Base-by-base conservation (phyloP, 2,329 filamentous ascomycete genomes). In the Xylaria sp. region DNA sequence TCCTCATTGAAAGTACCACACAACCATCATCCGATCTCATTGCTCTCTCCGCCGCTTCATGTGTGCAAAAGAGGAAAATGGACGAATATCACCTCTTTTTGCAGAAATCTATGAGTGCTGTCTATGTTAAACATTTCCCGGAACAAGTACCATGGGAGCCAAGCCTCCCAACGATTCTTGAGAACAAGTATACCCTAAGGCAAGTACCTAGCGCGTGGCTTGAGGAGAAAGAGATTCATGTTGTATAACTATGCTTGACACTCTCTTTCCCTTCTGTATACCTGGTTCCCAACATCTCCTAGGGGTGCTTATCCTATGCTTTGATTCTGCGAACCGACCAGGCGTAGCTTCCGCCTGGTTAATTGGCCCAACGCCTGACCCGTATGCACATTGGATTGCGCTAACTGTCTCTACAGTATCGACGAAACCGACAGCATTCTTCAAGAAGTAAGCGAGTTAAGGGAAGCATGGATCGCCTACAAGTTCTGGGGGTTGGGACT, bases 381-480 rank as follows among this genome's bases (percentile, higher is more conserved):
- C 35, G n/a, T 18, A 35, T 44, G 10, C 12, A 32, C 8, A 16
- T 25, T n/a, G 9, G 58, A 47, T 10, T 42, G 23, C 25, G n/a
- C 61, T 69, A 63, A 71, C 48, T 13, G n/a, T 10, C 4, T 32
- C 13, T 21, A 51, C 21, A 71, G 67, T 12, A 18, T 18, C 16
- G 50, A 57, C 60, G 48, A 63, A 9, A n/a, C 29, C 29, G 51
- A 65, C 51, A 63, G 53, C 37, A 63, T 63, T 48, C 29, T 66
- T 5, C 21, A 63, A 35, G 25, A 54, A 37, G 37, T n/a, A n/a
- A 68, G 48, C 51, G 64, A 47, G 29, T 10, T 25, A 5, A 53
- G 60, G 40, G 63, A 70, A 63, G 37, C 61, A 78, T 78, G 77
- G 71, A 75, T 66, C 72, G 70, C 62, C 63, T 77, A 62, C 73